A percentile compares a stretch with the other conserved stretches of the same genome.
Evolutionary conservation across 139 green algal species (phyloP).

Genomic region (Volvox reticuliferus): DNA sequence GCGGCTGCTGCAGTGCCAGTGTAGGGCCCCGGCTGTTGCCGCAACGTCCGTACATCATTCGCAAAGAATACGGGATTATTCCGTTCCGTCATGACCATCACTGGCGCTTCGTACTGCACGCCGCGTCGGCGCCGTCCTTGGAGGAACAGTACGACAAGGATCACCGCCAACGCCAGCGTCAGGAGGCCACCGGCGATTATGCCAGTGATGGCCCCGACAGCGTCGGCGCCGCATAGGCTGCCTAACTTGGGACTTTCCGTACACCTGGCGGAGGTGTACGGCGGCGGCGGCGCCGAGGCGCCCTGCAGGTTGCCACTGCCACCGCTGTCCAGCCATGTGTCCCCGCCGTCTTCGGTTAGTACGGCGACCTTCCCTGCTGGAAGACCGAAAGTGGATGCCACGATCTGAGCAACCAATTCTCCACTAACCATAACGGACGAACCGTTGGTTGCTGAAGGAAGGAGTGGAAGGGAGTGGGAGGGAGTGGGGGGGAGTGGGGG

Average conservation of each 20-base stretch:
- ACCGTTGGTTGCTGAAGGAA: neutral
- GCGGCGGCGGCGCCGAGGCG: neutral
- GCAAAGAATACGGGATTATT: neutral
- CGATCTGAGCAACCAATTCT: neutral
- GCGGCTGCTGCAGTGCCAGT: neutral
- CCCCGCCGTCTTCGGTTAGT: neutral
- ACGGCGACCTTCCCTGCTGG: neutral
- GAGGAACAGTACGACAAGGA: neutral
- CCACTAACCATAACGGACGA: neutral
- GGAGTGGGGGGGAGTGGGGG: neutral
- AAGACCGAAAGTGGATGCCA: neutral
- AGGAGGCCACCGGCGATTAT: neutral
- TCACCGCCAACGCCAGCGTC: neutral
- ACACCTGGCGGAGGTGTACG: neutral
- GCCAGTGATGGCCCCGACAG: slow-evolving; percentile 8
- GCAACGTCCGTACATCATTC: too few species aligned
- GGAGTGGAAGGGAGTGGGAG: neutral
- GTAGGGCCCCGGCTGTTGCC: neutral
- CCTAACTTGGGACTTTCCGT: neutral
- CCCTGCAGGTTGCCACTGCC: neutral
- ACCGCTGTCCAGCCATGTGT: neutral
- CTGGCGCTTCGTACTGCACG: neutral
- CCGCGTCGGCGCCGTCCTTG: neutral
- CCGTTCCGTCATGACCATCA: neutral
- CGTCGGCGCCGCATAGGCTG: slow-evolving; percentile 5